Base-by-base conservation (phyloP, 768 basidiomycete genomes). In the Termitomyces sp. region DNA sequence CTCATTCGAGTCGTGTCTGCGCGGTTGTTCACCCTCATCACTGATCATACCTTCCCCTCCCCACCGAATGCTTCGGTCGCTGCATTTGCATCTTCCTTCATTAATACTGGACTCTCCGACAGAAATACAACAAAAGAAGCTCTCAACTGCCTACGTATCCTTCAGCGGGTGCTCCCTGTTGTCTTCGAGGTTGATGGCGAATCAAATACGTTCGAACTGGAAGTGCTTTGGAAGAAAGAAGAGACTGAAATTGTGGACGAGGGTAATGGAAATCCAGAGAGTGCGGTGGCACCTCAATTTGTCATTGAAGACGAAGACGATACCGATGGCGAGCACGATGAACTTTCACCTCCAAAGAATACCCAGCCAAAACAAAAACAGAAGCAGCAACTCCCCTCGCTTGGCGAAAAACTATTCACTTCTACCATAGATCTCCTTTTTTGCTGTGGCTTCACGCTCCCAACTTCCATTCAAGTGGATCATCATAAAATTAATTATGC, bases 401-500 rank as follows among this genome's bases (percentile, higher is more conserved):
- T 96, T 4, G 90, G 86, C 0, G 93, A 95, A 67, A 80, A 83
- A 61, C 75, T 98, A 22, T 89, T 96, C 62, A 83, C 80, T 65
- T 86, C 87, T 58, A 76, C 93, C 10, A 83, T 93, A 56, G 95
- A 98, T 68, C 78, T 98, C 12, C 69, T 97, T 39, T 98, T 96
- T 71, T 94, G 93, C 68, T 95, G 93, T 64, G 94, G 93, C 13
- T 97, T 98, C 65, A 96, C 95, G 0, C 74, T 98, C 9, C 92
- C 96, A 9, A 81, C 80, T 30, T 84, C 83, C 69, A 76, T 89
- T 45, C 88, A 91, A 68, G 82, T 86, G 48, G 87, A 90, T 67
- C 87, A 88, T 64, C 84, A 91, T 69, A 89, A 91, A 69, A 87
- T 94, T 45, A 87, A 89, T 69, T 89, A 94, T 76, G 78, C 90